These are phyloP conservation scores for Prunus armeniaca DNA, from an alignment of 306 rosid genomes.

Conservation along the genomic window DNA sequence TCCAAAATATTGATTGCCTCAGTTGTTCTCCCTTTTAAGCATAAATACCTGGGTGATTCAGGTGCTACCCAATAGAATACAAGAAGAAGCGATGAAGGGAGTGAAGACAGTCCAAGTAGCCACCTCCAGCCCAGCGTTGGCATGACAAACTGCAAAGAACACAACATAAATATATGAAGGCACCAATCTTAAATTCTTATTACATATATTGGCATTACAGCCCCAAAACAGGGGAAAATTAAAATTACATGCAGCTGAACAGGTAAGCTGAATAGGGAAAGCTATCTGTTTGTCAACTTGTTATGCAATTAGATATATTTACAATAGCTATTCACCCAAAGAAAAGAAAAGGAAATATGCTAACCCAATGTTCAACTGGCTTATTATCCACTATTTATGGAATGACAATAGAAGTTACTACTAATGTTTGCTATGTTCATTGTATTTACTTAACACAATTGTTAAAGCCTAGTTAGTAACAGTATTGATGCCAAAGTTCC, in stretches of 20 bases:
- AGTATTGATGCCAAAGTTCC: not conserved
- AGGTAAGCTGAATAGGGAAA: not conserved
- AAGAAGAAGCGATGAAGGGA: slow-evolving; percentile 84
- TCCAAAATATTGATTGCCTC: slow-evolving; percentile 79
- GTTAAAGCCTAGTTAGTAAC: not conserved
- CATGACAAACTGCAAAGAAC: slow-evolving; percentile 73
- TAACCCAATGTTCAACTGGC: not conserved
- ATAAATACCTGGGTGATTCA: slow-evolving; percentile 89
- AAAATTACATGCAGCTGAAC: not conserved
- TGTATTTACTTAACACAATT: not conserved
- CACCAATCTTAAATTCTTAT: not conserved
- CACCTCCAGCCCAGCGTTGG: slow-evolving; percentile 98
- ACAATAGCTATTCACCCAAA: not conserved
- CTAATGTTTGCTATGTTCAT: not conserved
- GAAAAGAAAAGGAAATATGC: too few relatives aligned
- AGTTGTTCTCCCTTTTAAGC: slow-evolving; percentile 62
- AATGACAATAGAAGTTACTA: not conserved
- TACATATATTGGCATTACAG: not conserved
- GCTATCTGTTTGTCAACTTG: not conserved
- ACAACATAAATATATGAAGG: slow-evolving; percentile 27
- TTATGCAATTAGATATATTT: not conserved
- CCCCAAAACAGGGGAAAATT: not conserved
- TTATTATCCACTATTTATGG: not conserved
- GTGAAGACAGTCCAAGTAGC: slow-evolving; percentile 81
- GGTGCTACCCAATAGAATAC: slow-evolving; percentile 74